Evolutionary conservation across 202 grass and related monocot genomes (phyloP), one percentile per base, ranked within the genome.

Genomic region (Schoenoplectus triqueter): DNA sequence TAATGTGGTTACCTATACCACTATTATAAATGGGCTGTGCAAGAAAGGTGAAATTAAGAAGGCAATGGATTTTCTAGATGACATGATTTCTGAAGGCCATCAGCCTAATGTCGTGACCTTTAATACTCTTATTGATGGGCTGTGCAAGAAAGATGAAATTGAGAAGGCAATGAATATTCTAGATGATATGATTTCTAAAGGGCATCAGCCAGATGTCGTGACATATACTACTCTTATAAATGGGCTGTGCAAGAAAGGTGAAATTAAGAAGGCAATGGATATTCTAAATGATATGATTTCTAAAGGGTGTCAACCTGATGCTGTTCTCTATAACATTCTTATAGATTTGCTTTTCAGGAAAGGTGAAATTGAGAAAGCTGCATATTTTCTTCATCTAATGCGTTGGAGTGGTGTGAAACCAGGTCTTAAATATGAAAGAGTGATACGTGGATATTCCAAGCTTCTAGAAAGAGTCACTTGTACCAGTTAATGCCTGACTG

Each of bases 211-310:
- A 42, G 42, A 68, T 42, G 31, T 68, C 7, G 65, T 68, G 31
- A 68, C 65, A 22, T 68, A 68, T 68, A 68, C 2, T 10, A 68
- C 31, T 42, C 65, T 68, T 68, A 69, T 69, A 42, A 4, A 69
- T 69, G 66, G 66, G 10, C 10, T 69, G 21, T 69, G 66, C 39
- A 69, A 44, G 66, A 69, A 11, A 39, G 66, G 66, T 69, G 4
- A 41, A 42, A 69, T 42, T 69, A 7, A 69, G 0, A 41, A 69
- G 66, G 66, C 66, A 42, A 39, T n/a, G 11, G 11, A 15, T 15
- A 0, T 69, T 69, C 10, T 44, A 6, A 4, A 42, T 69, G 4
- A 42, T 4, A 69, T 69, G 66, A 69, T 69, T 6, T 69, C 66
- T 44, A 69, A 44, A 69, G 66, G 21, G 66, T 3, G 13, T 41